Evolutionary conservation across 306 rosid genomes (phyloP), one percentile per base, ranked within the genome.

Genomic region (Lathyrus sativus): DNA sequence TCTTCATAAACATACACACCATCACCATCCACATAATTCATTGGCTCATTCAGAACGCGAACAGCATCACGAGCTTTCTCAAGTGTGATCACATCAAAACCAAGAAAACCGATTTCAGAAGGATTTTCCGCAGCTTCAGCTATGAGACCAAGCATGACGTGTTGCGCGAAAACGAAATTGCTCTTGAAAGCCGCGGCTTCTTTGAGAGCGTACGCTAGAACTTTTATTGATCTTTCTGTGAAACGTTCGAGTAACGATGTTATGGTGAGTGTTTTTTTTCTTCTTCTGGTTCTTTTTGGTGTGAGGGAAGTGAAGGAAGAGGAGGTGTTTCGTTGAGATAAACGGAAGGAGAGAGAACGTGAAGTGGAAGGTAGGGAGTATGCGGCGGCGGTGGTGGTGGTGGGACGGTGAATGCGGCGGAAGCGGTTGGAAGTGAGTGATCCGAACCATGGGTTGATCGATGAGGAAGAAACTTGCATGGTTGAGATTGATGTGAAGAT

Each of bases 141-240:
- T 48, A 93, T 80, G 19, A 93, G 75, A 72, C 99, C 99, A 68
- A 93, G 77, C 73, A 93, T 46, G 17, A 93, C 88, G 62, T 93
- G 96, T 71, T 88, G 93, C 2, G 88, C 71, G 31, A 74, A 82
- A 37, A 93, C 90, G 70, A 81, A 74, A 41, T 84, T 85, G 17
- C 85, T 81, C 2, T 86, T 89, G 6, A 86, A 78, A 6, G 85
- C 71, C 29, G 74, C 87, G 5, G 99, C 96, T 66, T 93, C 96
- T 65, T 78, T 82, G 14, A 87, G 95, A 28, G 99, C 86, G 14
- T 81, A 84, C 43, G 87, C 68, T 7, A 93, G 83, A 0, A 86
- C 90, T 68, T 87, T 88, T 9, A 93, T 84, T n/a, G 96, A 86
- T 53, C 96, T 77, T 64, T 90, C 97, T 0, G 97, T 88, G 74